Percentiles rank a stretch among this genome's conserved stretches.
Evolutionary conservation across 129 eudicot species (phyloP).

Genomic region (Arctium minus): DNA sequence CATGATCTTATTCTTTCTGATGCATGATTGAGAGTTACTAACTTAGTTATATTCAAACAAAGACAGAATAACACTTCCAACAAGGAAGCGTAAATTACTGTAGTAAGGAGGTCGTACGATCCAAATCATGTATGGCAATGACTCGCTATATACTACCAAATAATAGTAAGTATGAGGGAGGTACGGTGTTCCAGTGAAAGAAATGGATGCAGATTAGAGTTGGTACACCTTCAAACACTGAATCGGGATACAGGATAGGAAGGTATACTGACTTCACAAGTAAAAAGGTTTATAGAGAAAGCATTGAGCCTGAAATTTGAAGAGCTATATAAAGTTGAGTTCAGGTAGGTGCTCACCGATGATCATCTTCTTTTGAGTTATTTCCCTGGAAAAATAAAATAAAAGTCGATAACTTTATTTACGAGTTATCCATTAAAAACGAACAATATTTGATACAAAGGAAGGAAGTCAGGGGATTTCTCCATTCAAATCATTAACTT

Average conservation of each 20-base stretch:
- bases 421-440: background rate
- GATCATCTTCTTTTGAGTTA: constrained; percentile 46
- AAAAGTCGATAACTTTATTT: constrained; percentile 11
- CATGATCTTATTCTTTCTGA: constrained; percentile 11
- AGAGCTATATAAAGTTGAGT: background rate
- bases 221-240: background rate
- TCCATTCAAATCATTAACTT: background rate
- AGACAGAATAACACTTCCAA: background rate
- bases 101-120: background rate
- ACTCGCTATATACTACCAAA: background rate
- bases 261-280: background rate
- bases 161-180: background rate
- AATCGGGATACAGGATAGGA: background rate
- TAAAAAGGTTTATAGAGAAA: background rate
- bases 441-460: constrained; percentile 1
- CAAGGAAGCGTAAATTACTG: background rate
- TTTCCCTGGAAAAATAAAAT: constrained; percentile 41
- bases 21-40: background rate
- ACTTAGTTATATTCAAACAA: constrained; percentile 2
- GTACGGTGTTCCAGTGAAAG: background rate
- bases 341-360: constrained; percentile 44
- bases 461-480: background rate
- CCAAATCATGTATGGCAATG: background rate
- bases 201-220: background rate
- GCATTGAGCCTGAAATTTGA: background rate